Conservation (phyloP, 2,329 filamentous ascomycete species). For the Macrophomina tecta region DNA sequence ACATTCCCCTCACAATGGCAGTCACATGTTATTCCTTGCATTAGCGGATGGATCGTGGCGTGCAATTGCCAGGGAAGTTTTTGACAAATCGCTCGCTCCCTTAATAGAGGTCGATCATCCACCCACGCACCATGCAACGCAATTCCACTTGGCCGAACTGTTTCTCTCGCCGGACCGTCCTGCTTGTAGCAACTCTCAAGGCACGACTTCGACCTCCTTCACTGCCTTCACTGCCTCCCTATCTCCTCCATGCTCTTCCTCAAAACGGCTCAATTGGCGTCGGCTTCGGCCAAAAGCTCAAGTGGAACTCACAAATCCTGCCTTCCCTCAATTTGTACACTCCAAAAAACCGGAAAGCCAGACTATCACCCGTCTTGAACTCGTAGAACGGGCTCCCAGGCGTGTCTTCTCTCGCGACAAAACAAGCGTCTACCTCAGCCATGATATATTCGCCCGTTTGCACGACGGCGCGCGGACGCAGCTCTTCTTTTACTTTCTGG, state of each 20-base stretch:
- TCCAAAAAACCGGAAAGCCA: background rate
- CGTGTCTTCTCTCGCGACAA: constrained; percentile 7
- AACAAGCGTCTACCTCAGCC: background rate
- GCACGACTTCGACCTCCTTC: too few relatives aligned
- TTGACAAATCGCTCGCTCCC: too few relatives aligned
- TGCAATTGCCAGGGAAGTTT: too few relatives aligned
- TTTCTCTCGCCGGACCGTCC: too few relatives aligned
- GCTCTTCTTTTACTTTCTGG: constrained; percentile 3
- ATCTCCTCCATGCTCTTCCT: background rate
- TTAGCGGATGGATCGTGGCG: too few relatives aligned
- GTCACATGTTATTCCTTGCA: too few relatives aligned
- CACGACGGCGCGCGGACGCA: background rate
- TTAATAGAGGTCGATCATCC: too few relatives aligned
- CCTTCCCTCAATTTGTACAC: background rate
- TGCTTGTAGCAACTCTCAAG: too few relatives aligned
- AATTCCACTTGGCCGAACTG: too few relatives aligned
- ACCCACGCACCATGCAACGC: too few relatives aligned
- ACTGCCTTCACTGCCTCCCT: background rate
- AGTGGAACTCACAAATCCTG: background rate
- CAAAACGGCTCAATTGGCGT: constrained; percentile 4
- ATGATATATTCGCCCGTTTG: constrained; percentile 1
- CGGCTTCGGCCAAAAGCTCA: constrained; percentile 1
- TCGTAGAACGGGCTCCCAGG: background rate
- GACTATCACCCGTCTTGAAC: constrained; percentile 2
- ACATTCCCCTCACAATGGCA: too few relatives aligned